Evolutionary conservation across 345 rosid genomes (phyloP), one percentile per base, ranked within the genome.

Genomic region (Psidium guajava): DNA sequence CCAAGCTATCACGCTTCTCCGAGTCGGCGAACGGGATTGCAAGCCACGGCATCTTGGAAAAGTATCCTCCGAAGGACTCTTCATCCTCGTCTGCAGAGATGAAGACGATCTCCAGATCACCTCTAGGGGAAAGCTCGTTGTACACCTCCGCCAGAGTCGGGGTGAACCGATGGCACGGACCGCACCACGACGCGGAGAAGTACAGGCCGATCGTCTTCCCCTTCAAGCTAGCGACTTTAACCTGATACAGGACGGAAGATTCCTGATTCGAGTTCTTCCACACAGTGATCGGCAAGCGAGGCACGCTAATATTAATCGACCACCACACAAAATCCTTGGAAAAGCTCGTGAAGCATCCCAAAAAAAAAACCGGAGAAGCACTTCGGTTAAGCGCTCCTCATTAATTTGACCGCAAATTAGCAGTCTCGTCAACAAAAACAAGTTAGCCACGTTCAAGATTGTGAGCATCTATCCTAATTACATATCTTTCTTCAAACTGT

Each of bases 141-240:
- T 96, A 93, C 44, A 89, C 91, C 84, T 95, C 94, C 21, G 87
- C 87, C 81, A 95, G 86, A 69, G 69, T 84, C 0, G 99, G 99
- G 82, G 97, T 96, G 86, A 94, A 95, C 8, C 81, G 85, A 36
- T 75, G 91, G 89, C 99, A 93, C 0, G 97, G 97, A 27, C 95
- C 95, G 49, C 99, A 96, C 98, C 99, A 95, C 16, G 92, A 92
- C 18, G 96, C 99, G 24, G 98, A 95, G 84, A 95, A 95, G 88
- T 96, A 96, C 55, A 96, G 55, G 28, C 93, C 96, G 73, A 94
- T 84, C 88, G 87, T 95, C 91, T 93, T 95, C 87, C 95, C 97
- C 87, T 91, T 91, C 94, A 96, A 90, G 88, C 91, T 89, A 1
- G 90, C 95, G 73, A 96, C 85, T 81, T 90, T 90, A 83, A 95